A percentile compares a stretch with the other conserved stretches of the same genome.
phyloP scores from a whole-genome alignment of 1,139 yeast genomes.

The Diutina sp. region DNA sequence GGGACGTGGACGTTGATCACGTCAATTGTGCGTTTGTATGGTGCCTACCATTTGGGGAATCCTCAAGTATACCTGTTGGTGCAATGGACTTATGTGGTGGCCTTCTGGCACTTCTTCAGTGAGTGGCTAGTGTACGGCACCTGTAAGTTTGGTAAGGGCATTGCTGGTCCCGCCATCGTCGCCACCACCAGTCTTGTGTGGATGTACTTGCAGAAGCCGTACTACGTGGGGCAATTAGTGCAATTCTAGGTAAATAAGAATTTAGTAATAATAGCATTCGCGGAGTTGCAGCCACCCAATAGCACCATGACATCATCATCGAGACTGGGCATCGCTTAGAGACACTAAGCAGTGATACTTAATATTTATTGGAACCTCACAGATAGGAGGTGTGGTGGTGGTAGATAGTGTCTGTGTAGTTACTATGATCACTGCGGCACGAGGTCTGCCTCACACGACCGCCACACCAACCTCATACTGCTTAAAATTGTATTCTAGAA shows the following conservation, averaged over 20 bases:
- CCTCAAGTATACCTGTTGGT: constrained; percentile 68
- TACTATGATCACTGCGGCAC: too few relatives aligned
- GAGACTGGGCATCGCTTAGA: too few relatives aligned
- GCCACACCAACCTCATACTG: too few relatives aligned
- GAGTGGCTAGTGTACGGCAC: constrained; percentile 78
- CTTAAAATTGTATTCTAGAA: too few relatives aligned
- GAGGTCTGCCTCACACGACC: too few relatives aligned
- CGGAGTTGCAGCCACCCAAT: neutral
- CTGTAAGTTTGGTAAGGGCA: constrained; percentile 76
- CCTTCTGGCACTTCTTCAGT: constrained; percentile 68
- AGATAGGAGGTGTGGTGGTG: too few relatives aligned
- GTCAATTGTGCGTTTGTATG: constrained; percentile 73
- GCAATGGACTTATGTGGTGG: constrained; percentile 72
- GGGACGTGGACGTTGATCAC: constrained; percentile 96
- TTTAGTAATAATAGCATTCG: neutral
- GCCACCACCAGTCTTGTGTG: constrained; percentile 42
- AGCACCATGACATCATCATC: neutral
- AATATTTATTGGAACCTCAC: too few relatives aligned
- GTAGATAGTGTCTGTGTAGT: too few relatives aligned
- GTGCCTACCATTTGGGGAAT: constrained; percentile 61
- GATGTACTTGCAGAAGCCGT: constrained; percentile 49
- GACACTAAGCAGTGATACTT: too few relatives aligned
- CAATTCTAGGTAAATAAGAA: neutral
- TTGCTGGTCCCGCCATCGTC: constrained; percentile 74
- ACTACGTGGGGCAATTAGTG: constrained; percentile 18